These are phyloP conservation scores for Globisporangium splendens DNA, from an alignment of 352 stramenopile genomes.

Conservation along the genomic window DNA sequence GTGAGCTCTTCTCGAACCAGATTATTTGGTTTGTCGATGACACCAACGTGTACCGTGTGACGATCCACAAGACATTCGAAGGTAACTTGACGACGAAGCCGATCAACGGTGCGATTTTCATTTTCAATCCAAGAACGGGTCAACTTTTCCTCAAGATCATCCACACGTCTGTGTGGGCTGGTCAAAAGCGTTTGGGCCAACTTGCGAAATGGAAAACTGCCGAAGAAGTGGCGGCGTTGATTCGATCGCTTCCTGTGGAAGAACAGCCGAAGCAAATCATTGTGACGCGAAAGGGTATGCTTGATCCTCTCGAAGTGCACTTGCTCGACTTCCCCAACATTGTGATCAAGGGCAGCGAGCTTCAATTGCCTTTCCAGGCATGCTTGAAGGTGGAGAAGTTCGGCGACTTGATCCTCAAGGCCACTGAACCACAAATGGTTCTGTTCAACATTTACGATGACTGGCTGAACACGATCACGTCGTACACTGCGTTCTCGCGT, in stretches of 20 bases:
- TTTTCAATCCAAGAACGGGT: constrained; percentile 99
- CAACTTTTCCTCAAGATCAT: constrained; percentile 99
- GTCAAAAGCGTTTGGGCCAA: constrained; percentile 99
- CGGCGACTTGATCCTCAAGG: constrained; percentile 98
- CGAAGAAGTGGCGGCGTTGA: constrained; percentile 99
- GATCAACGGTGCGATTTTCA: constrained; percentile 99
- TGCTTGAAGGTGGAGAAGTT: constrained; percentile 99
- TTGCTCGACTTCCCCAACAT: constrained; percentile 99
- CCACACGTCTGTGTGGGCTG: constrained; percentile 99
- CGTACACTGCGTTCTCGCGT: constrained; percentile 99
- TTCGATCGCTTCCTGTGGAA: constrained; percentile 98
- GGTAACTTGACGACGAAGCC: constrained; percentile 99
- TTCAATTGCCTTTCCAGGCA: constrained; percentile 99
- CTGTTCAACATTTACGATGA: constrained; percentile 99
- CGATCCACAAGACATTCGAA: constrained; percentile 99
- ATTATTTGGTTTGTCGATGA: constrained; percentile 99
- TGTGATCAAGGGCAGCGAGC: constrained; percentile 98
- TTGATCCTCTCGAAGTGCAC: constrained; percentile 99
- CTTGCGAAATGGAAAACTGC: constrained; percentile 99
- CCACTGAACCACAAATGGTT: constrained; percentile 99
- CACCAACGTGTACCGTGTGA: constrained; percentile 98
- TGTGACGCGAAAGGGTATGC: constrained; percentile 99
- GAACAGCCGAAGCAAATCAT: constrained; percentile 99
- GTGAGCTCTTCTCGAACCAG: constrained; percentile 99
- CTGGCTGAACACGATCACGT: constrained; percentile 99